These are phyloP conservation scores for Mariannaea sp. DNA, from an alignment of 2,329 filamentous ascomycete genomes.

Conservation along the genomic window DNA sequence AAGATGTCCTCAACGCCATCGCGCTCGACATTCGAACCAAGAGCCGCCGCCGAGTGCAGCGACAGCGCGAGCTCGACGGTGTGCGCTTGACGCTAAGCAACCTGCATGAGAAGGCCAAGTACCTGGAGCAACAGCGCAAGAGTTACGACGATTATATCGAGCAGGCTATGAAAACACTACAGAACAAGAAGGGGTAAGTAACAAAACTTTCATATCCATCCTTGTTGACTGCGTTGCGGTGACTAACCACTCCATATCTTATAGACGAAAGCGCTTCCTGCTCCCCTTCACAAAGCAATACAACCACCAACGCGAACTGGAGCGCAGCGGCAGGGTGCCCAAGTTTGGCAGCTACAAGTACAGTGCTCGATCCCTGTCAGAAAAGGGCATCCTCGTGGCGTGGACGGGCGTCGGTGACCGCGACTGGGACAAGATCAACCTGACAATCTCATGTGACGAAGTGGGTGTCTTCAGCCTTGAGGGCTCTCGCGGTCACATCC, in stretches of 20 bases:
- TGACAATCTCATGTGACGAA: slow-evolving; percentile 92
- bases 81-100: slow-evolving; percentile 76
- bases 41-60: slow-evolving; percentile 88
- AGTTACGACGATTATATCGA: slow-evolving; percentile 99
- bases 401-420: slow-evolving; percentile 83
- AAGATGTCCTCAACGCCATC: slow-evolving; percentile 97
- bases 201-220: no score
- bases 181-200: slow-evolving; percentile 90
- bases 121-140: slow-evolving; percentile 93
- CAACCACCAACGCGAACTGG: slow-evolving; percentile 95
- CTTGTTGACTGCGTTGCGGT: no score
- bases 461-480: slow-evolving; percentile 94
- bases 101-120: slow-evolving; percentile 83
- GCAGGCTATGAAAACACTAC: slow-evolving; percentile 94
- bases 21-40: slow-evolving; percentile 97
- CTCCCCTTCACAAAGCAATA: slow-evolving; percentile 98
- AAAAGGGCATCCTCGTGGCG: slow-evolving; percentile 92
- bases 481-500: slow-evolving; percentile 87
- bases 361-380: slow-evolving; percentile 82
- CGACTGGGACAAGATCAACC: slow-evolving; percentile 89
- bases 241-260: no score
- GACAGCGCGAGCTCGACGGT: slow-evolving; percentile 87
- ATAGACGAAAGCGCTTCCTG: slow-evolving; percentile 85
- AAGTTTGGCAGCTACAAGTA: slow-evolving; percentile 99
- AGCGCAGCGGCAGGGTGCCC: slow-evolving; percentile 88